Conservation (phyloP, 1,139 yeast species). For the Geotrichum armillariae region DNA sequence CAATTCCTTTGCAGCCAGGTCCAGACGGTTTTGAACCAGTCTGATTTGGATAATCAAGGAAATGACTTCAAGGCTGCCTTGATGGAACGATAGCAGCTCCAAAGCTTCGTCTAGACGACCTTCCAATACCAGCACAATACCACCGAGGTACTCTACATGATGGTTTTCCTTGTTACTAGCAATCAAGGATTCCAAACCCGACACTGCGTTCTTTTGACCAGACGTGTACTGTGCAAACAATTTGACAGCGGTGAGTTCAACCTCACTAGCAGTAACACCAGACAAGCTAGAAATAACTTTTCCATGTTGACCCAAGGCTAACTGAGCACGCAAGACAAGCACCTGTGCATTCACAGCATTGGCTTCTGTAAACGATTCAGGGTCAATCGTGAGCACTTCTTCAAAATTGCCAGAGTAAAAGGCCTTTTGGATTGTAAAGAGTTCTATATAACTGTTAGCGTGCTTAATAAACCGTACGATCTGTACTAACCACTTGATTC, state of each 20-base stretch:
- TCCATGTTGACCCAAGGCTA: conserved; percentile 37
- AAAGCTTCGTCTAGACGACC: conserved; percentile 39
- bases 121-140: conserved; percentile 36
- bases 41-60: conserved; percentile 42
- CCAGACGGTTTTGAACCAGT: conserved; percentile 37
- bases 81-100: conserved; percentile 33
- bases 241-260: conserved; percentile 29
- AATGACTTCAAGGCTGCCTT: conserved; percentile 40
- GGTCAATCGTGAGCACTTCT: conserved; percentile 36
- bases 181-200: conserved; percentile 25
- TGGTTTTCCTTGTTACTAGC: conserved; percentile 28
- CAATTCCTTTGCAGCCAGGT: conserved; percentile 38
- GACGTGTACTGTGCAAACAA: conserved; percentile 30
- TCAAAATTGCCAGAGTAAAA: conserved; percentile 44
- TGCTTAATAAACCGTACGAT: background rate
- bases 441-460: conserved; percentile 26
- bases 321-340: conserved; percentile 39
- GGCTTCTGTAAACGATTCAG: conserved; percentile 29
- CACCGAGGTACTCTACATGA: conserved; percentile 39
- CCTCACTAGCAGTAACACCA: conserved; percentile 18
- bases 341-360: conserved; percentile 35
- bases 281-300: conserved; percentile 34
- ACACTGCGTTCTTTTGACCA: conserved; percentile 24
- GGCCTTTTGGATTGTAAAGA: conserved; percentile 41
- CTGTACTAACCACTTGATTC: conserved; percentile 12